Percentiles rank a stretch among this genome's conserved stretches.
These are phyloP conservation scores for Phylloboletellus chloephorus DNA, from an alignment of 1,284 basidiomycete species.

Conservation along the genomic window DNA sequence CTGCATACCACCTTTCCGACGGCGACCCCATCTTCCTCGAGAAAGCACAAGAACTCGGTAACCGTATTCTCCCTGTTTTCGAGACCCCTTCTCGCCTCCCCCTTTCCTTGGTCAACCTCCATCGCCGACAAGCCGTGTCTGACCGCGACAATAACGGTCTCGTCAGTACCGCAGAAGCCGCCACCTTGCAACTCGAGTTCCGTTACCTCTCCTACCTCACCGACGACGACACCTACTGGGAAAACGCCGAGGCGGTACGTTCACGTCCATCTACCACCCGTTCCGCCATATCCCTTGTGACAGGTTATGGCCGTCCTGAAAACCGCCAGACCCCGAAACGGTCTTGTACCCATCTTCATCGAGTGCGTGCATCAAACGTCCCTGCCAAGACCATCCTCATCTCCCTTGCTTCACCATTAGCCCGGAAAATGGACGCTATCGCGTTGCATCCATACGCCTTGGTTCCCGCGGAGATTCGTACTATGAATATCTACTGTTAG, in stretches of 20 bases:
- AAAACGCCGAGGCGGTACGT: slow-evolving; percentile 67
- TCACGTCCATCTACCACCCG: background rate
- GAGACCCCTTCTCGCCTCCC: slow-evolving; percentile 81
- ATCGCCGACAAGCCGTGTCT: slow-evolving; percentile 55
- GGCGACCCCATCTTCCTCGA: slow-evolving; percentile 67
- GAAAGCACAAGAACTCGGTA: slow-evolving; percentile 75
- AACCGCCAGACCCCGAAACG: slow-evolving; percentile 56
- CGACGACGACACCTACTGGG: slow-evolving; percentile 76
- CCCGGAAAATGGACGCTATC: slow-evolving; percentile 63
- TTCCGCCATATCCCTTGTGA: slow-evolving; percentile 2
- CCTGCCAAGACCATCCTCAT: slow-evolving; percentile 11
- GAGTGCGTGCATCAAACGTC: slow-evolving; percentile 41
- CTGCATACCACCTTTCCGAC: slow-evolving; percentile 72
- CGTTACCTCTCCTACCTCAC: slow-evolving; percentile 83
- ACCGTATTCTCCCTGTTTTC: slow-evolving; percentile 83
- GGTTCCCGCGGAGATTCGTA: slow-evolving; percentile 93
- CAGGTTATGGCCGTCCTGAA: slow-evolving; percentile 74
- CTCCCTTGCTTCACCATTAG: slow-evolving; percentile 35
- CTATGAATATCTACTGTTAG: slow-evolving; percentile 87
- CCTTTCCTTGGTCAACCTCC: slow-evolving; percentile 74
- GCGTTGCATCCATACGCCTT: slow-evolving; percentile 75
- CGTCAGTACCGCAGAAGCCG: slow-evolving; percentile 80
- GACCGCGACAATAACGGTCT: slow-evolving; percentile 63
- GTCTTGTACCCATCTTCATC: slow-evolving; percentile 83
- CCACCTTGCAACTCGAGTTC: slow-evolving; percentile 85